Base-by-base conservation (phyloP, 768 basidiomycete species). In the Trametes coccinea region DNA sequence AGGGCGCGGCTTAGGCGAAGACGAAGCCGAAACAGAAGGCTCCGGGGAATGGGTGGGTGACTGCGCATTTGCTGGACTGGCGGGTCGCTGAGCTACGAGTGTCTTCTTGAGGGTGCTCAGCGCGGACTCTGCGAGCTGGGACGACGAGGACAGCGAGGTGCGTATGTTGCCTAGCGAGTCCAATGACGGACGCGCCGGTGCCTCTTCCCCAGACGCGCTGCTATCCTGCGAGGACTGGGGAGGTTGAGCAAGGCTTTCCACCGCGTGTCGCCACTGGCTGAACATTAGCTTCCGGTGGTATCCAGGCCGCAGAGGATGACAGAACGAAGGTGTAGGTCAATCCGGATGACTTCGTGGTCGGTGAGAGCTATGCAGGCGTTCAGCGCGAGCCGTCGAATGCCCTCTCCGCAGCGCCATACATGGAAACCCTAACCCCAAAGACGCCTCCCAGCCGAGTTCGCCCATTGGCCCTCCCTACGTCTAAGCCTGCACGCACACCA, bases 251-350 rank as follows among this genome's bases (percentile, higher is more conserved):
- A 91, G 74, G 53, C 77, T 84, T 71, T 92, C 91, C 16, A 93
- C 87, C 61, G 86, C 88, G 59, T 87, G 85, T 41, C 83, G 81
- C 70, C 90, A 84, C 68, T 87, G 85, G 49, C 82, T 87, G 73
- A 92, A 92, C 91, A 93, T 92, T 4, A 41, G 31, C 11, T 33
- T 17, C 13, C 29, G 9, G 34, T 17, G 11, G 7, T 8, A 14
- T 9, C 10, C 16, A 4, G 17, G 7, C 2, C 14, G 27, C 8
- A 17, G 8, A 6, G 6, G 34, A 37, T 22, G n/a, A 9, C 30
- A 46, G 41, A n/a, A 33, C 5, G 45, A 14, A 39, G 5, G 27
- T 33, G 9, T 4, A 45, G n/a, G n/a, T 53, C 27, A 50, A 40
- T 16, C 13, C 27, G 16, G 31, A 5, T 10, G 16, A 47, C 11